These are phyloP conservation scores for Aureobasidium musti DNA, from an alignment of 2,329 filamentous ascomycete species.

Conservation along the genomic window DNA sequence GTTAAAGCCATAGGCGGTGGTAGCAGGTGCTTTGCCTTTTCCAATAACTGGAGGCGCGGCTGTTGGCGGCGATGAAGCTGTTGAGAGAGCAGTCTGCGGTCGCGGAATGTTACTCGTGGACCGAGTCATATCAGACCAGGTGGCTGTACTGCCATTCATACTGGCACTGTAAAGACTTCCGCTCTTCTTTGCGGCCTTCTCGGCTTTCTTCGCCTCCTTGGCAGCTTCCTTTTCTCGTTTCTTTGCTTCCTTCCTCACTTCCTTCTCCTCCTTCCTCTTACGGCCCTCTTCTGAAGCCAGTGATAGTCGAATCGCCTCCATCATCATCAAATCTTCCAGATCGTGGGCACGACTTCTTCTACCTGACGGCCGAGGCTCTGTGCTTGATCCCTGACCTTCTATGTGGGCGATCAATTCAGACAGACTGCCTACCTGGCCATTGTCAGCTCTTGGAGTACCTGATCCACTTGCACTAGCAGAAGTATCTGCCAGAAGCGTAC, in stretches of 20 bases:
- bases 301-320: constrained; percentile 89
- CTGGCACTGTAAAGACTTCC: constrained; percentile 54
- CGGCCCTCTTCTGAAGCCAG: constrained; percentile 92
- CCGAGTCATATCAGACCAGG: constrained; percentile 41
- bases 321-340: constrained; percentile 97
- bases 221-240: constrained; percentile 77
- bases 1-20: constrained; percentile 47
- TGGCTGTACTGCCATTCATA: constrained; percentile 41
- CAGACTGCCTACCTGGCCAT: constrained; percentile 39
- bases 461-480: constrained; percentile 50
- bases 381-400: constrained; percentile 36
- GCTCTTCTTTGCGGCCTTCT: constrained; percentile 66
- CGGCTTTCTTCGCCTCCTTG: constrained; percentile 65
- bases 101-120: constrained; percentile 57
- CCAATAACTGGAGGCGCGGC: constrained; percentile 40
- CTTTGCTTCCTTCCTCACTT: constrained; percentile 78
- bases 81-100: constrained; percentile 13
- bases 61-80: constrained; percentile 35
- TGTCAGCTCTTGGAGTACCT: constrained; percentile 47
- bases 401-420: constrained; percentile 37
- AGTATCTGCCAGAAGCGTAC: constrained; percentile 55
- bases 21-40: constrained; percentile 53
- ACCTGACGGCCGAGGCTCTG: constrained; percentile 50
- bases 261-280: constrained; percentile 81
- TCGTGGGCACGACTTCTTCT: constrained; percentile 73